phyloP scores from a whole-genome alignment of 768 basidiomycete species.

The Russula dissimulans region DNA sequence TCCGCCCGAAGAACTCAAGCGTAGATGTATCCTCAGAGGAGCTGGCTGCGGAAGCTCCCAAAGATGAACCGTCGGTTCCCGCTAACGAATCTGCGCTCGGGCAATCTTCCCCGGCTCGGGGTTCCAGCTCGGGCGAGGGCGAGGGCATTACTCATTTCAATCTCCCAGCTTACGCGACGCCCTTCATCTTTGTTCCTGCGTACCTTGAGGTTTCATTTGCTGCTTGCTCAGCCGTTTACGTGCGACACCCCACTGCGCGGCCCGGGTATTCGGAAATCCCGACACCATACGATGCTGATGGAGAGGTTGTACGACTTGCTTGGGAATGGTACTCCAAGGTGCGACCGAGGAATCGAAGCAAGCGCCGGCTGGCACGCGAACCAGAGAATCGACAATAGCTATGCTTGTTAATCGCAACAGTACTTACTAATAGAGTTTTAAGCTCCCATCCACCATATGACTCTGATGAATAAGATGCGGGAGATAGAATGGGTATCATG shows the following conservation, averaged over 20 bases:
- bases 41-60: slow-evolving; percentile 16
- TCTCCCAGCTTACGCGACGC: slow-evolving; percentile 80
- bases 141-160: slow-evolving; percentile 58
- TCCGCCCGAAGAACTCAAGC: slow-evolving; percentile 32
- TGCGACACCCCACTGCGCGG: slow-evolving; percentile 95
- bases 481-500: too few species aligned
- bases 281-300: slow-evolving; percentile 92
- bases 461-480: too few species aligned
- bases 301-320: slow-evolving; percentile 80
- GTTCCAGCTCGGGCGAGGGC: slow-evolving; percentile 1
- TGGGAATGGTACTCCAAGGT: slow-evolving; percentile 93
- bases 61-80: slow-evolving; percentile 17
- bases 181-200: slow-evolving; percentile 89
- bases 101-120: background rate
- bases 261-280: slow-evolving; percentile 94
- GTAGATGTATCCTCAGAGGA: slow-evolving; percentile 18
- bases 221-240: slow-evolving; percentile 86
- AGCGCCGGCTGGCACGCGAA: slow-evolving; percentile 19
- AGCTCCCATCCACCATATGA: background rate
- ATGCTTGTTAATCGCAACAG: background rate
- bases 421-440: background rate
- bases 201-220: slow-evolving; percentile 80
- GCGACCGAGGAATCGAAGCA: slow-evolving; percentile 44
- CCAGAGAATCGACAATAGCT: slow-evolving; percentile 18
- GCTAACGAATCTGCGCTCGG: background rate